Conservation (phyloP, 2,329 filamentous ascomycete species). For the Fusarium armeniacum region DNA sequence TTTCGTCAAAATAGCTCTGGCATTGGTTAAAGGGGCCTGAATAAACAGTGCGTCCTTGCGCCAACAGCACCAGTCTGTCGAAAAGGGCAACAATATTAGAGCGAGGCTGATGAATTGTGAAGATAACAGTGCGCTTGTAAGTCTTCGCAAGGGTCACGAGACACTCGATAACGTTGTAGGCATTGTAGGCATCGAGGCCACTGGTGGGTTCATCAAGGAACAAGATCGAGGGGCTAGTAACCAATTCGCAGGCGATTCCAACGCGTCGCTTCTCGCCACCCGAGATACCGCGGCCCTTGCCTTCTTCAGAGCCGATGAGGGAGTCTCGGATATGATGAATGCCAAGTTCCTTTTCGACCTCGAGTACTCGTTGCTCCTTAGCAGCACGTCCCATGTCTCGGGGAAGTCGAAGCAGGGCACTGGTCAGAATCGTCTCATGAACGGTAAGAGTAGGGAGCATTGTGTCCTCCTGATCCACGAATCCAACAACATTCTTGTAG, state of each 20-base stretch:
- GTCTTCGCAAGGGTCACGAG: conserved; percentile 94
- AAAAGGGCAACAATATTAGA: conserved; percentile 99
- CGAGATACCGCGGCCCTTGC: conserved; percentile 93
- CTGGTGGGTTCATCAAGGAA: conserved; percentile 98
- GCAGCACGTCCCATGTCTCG: conserved; percentile 87
- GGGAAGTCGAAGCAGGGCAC: conserved; percentile 90
- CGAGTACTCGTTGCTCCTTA: conserved; percentile 92
- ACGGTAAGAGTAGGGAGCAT: conserved; percentile 96
- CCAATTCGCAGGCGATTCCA: conserved; percentile 96
- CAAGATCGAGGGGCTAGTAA: conserved; percentile 96
- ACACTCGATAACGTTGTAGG: conserved; percentile 97
- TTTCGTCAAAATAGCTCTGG: conserved; percentile 90
- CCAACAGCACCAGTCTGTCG: conserved; percentile 91
- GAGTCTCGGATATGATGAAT: conserved; percentile 96
- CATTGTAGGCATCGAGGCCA: conserved; percentile 95
- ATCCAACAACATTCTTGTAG: conserved; percentile 93
- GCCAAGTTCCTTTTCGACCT: conserved; percentile 95
- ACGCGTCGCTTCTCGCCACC: conserved; percentile 97
- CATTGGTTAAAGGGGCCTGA: conserved; percentile 91
- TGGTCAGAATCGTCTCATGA: conserved; percentile 96
- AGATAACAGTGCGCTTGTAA: conserved; percentile 96
- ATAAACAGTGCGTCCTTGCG: conserved; percentile 90
- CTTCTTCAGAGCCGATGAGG: conserved; percentile 95
- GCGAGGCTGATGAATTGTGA: conserved; percentile 97
- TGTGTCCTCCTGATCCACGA: conserved; percentile 98